A percentile compares a stretch with the other conserved stretches of the same genome.
Conservation (phyloP, 176 grass and related monocot genomes). For the Typha latifolia region DNA sequence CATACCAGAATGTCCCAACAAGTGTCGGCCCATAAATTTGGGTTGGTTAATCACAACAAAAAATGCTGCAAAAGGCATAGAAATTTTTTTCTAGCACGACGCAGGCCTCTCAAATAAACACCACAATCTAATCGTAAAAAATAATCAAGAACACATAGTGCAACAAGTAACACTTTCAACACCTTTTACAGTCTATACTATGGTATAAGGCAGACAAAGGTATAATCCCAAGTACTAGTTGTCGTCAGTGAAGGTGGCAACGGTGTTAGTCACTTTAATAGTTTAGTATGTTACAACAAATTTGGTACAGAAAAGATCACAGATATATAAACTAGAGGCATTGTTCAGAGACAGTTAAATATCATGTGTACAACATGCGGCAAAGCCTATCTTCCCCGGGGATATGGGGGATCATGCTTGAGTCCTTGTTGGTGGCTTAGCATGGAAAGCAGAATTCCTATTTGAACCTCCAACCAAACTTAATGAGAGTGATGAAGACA, state of each 20-base stretch:
- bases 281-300: neutral
- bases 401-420: conserved; percentile 46
- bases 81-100: no score
- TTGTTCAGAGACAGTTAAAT: conserved; percentile 35
- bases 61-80: no score
- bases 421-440: conserved; percentile 69
- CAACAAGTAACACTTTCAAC: no score
- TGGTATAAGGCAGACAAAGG: no score
- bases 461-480: conserved; percentile 63
- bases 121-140: no score
- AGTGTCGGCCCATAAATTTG: no score
- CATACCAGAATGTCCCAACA: no score
- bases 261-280: conserved; percentile 1
- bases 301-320: conserved; percentile 23
- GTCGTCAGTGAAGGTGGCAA: neutral
- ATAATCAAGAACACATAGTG: no score
- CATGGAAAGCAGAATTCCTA: conserved; percentile 92
- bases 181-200: no score
- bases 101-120: no score
- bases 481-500: conserved; percentile 63
- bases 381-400: conserved; percentile 16
- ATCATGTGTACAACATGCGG: conserved; percentile 24
- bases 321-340: conserved; percentile 45
- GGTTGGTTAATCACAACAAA: no score
- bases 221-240: no score